Percentiles rank a stretch among this genome's conserved stretches.
Conservation (phyloP, 441 rosid species). For the Erodium moschatum region DNA sequence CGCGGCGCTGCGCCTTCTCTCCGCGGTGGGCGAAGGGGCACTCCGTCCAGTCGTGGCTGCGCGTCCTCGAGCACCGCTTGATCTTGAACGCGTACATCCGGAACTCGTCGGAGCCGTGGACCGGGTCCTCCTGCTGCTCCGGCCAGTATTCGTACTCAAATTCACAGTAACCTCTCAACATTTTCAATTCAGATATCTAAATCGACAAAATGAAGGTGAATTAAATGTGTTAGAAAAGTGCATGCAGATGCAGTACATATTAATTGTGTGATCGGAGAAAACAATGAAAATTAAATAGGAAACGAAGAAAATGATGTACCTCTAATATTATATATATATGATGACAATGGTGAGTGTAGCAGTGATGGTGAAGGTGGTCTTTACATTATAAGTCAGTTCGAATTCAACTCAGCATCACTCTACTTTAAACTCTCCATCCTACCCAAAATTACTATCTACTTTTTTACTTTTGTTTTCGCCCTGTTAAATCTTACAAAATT, state of each 20-base stretch:
- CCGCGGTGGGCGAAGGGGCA: conserved; percentile 17
- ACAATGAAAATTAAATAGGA: not conserved
- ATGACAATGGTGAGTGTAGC: too few relatives aligned
- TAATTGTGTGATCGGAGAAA: too few relatives aligned
- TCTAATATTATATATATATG: too few relatives aligned
- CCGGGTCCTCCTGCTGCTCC: not conserved
- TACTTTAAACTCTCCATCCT: too few relatives aligned
- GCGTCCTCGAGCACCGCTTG: conserved; percentile 3
- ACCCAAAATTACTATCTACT: too few relatives aligned
- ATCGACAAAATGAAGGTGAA: not conserved
- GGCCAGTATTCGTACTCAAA: not conserved
- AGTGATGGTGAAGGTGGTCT: too few relatives aligned
- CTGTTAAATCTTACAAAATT: too few relatives aligned
- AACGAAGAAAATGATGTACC: not conserved
- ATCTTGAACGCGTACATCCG: conserved; percentile 14
- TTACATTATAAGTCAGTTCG: too few relatives aligned
- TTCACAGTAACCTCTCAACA: not conserved
- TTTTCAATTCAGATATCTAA: not conserved
- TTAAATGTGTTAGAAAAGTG: too few relatives aligned
- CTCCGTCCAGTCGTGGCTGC: conserved; percentile 17
- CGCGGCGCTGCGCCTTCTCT: conserved; percentile 12
- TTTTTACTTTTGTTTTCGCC: too few relatives aligned
- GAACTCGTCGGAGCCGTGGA: conserved; percentile 5
- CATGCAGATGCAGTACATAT: too few relatives aligned
- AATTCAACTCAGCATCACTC: too few relatives aligned